phyloP scores from a whole-genome alignment of 306 rosid species.

The Quercus agrifolia region DNA sequence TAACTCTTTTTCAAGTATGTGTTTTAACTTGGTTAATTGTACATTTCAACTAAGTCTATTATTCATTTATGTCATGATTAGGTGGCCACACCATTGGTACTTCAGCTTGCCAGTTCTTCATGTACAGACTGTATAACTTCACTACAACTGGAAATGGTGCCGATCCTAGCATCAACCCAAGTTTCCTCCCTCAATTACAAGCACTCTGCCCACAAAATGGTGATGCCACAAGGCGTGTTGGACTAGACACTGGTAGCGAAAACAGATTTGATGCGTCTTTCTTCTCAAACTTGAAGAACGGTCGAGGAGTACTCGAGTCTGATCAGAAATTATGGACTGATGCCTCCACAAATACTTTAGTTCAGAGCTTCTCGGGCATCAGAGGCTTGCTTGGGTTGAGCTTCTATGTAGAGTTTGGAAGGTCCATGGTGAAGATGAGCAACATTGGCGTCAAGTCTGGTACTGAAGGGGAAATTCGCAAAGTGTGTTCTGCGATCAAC shows the following conservation, averaged over 20 bases:
- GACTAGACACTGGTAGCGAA: conserved; percentile 40
- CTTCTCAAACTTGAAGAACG: conserved; percentile 35
- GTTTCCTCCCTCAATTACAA: conserved; percentile 39
- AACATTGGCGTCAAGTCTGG: conserved; percentile 49
- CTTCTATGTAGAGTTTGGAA: conserved; percentile 53
- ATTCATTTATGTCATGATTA: not conserved
- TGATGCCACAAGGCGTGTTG: conserved; percentile 35
- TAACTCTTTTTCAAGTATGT: too few species aligned
- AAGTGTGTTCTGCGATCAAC: not conserved
- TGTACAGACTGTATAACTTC: conserved; percentile 50
- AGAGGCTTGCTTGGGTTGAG: conserved; percentile 29
- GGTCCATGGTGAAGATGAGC: conserved; percentile 64
- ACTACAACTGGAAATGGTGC: conserved; percentile 30
- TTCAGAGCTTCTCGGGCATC: conserved; percentile 34
- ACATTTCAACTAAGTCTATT: too few species aligned
- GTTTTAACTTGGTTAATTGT: not conserved
- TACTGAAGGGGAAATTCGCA: conserved; percentile 57
- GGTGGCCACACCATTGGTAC: conserved; percentile 73
- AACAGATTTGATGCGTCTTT: conserved; percentile 37
- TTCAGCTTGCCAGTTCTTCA: conserved; percentile 43
- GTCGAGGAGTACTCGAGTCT: conserved; percentile 52
- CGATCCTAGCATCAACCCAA: conserved; percentile 43
- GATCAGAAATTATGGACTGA: conserved; percentile 64
- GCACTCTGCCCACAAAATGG: conserved; percentile 51
- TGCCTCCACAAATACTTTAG: conserved; percentile 39